phyloP scores from a whole-genome alignment of 192 early-diverging fungal genomes.

The Globomyces pollinis-pini region DNA sequence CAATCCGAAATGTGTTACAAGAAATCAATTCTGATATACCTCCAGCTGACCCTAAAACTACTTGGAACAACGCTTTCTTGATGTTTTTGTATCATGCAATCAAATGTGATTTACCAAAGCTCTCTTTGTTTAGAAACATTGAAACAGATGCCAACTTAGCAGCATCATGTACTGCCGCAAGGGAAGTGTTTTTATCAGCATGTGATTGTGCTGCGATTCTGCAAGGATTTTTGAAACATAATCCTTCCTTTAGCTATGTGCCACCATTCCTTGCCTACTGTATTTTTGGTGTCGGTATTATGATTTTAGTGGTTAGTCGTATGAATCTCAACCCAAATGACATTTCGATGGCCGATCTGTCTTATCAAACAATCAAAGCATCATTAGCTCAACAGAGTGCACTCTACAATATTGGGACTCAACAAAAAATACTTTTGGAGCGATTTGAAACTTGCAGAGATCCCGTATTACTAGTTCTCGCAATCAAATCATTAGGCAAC shows the following conservation, averaged over 20 bases:
- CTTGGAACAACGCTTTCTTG: slow-evolving; percentile 4
- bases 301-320: background rate
- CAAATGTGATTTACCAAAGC: background rate
- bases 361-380: background rate
- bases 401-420: background rate
- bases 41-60: background rate
- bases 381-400: background rate
- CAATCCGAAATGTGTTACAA: background rate
- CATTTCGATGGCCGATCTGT: background rate
- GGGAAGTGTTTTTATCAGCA: background rate
- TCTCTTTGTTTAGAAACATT: background rate
- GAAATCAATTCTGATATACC: background rate
- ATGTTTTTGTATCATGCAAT: slow-evolving; percentile 10
- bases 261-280: background rate
- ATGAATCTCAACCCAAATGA: slow-evolving; percentile 6
- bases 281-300: slow-evolving; percentile 3
- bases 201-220: slow-evolving; percentile 12
- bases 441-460: slow-evolving; percentile 1
- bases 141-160: background rate
- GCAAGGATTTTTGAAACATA: slow-evolving; percentile 10
- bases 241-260: slow-evolving; percentile 1
- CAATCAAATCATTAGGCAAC: background rate
- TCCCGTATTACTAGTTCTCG: background rate
- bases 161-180: slow-evolving; percentile 4
- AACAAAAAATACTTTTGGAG: background rate